Evolutionary conservation across 805 yeast species (phyloP).

Genomic region (Sugiyamaella chiloensis): DNA sequence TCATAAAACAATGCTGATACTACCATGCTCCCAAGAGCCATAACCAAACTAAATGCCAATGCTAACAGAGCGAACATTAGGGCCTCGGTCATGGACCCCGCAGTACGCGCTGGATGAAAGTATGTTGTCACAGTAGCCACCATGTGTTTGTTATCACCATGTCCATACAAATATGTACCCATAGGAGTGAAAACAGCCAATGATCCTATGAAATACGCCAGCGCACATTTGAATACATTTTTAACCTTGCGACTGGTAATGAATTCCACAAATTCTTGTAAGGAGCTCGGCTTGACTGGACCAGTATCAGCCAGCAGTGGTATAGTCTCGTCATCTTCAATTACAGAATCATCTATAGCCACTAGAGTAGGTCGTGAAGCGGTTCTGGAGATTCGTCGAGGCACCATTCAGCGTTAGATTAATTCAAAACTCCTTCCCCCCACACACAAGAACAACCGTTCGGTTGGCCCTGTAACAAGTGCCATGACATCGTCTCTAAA

Average conservation of each 20-base stretch:
- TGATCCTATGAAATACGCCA: constrained; percentile 74
- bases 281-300: not conserved
- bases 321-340: constrained; percentile 7
- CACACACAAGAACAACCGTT: too few species aligned
- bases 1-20: constrained; percentile 47
- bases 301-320: constrained; percentile 8
- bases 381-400: constrained; percentile 1
- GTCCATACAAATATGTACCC: constrained; percentile 50
- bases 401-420: not conserved
- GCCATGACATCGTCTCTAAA: not conserved
- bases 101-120: constrained; percentile 76
- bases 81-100: constrained; percentile 79
- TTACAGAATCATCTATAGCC: not conserved
- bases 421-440: not conserved
- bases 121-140: constrained; percentile 81
- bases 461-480: too few species aligned
- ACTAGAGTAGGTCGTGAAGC: not conserved
- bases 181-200: constrained; percentile 58
- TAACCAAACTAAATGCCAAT: constrained; percentile 49
- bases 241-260: constrained; percentile 10
- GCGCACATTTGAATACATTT: constrained; percentile 54
- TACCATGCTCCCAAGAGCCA: constrained; percentile 51
- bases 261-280: constrained; percentile 3
- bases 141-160: constrained; percentile 71
- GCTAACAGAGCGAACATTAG: constrained; percentile 57